phyloP scores from a whole-genome alignment of 2,329 filamentous ascomycete species.

The Lachnellula suecica region DNA sequence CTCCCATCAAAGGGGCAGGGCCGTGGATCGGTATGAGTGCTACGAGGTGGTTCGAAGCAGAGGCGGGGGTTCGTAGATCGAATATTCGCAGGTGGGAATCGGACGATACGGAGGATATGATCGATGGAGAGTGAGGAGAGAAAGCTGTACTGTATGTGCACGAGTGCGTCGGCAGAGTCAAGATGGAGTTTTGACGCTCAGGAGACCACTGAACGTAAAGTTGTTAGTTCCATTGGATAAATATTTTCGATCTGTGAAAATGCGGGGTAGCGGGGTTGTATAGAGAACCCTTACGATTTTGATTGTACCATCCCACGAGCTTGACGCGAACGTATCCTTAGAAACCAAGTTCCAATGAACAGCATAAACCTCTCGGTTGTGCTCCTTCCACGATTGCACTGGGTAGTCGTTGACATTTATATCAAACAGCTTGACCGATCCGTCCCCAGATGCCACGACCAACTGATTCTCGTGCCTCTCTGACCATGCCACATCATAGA shows the following conservation, averaged over 20 bases:
- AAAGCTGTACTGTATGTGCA: slow-evolving; percentile 95
- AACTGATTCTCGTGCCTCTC: slow-evolving; percentile 96
- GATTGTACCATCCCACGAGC: slow-evolving; percentile 93
- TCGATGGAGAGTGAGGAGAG: slow-evolving; percentile 80
- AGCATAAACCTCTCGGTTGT: slow-evolving; percentile 88
- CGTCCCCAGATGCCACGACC: slow-evolving; percentile 85
- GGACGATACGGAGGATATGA: slow-evolving; percentile 84
- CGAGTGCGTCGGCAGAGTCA: slow-evolving; percentile 85
- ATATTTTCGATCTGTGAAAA: too few relatives aligned
- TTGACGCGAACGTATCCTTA: slow-evolving; percentile 88
- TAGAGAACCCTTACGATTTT: slow-evolving; percentile 63
- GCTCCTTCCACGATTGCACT: slow-evolving; percentile 88
- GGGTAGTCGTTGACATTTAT: slow-evolving; percentile 78
- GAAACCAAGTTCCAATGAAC: slow-evolving; percentile 89
- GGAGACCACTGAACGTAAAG: slow-evolving; percentile 73
- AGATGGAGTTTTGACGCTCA: slow-evolving; percentile 68
- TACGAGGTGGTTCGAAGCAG: slow-evolving; percentile 83
- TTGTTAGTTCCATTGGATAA: too few relatives aligned
- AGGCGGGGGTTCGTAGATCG: slow-evolving; percentile 84
- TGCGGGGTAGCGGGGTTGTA: slow-evolving; percentile 2
- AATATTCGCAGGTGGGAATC: slow-evolving; percentile 90
- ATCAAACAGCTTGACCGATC: slow-evolving; percentile 93
- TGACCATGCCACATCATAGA: slow-evolving; percentile 94
- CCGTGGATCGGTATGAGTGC: slow-evolving; percentile 81
- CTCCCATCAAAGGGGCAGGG: slow-evolving; percentile 39